Percentiles rank a stretch among this genome's conserved stretches.
Evolutionary conservation across 192 early-diverging fungal species (phyloP).

Genomic region (Coemansia sp.): DNA sequence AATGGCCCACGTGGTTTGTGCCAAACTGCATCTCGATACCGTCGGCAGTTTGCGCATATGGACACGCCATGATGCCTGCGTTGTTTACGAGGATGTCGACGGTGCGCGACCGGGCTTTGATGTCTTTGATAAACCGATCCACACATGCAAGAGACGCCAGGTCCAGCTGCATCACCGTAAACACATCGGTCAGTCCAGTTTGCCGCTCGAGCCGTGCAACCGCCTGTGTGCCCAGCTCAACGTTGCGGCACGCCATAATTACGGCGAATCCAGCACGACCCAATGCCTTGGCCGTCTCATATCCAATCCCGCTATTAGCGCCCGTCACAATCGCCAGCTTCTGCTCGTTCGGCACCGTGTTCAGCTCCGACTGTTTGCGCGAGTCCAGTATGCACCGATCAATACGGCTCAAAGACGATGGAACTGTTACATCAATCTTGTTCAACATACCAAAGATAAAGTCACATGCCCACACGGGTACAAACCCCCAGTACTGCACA

Average conservation of each 20-base stretch:
- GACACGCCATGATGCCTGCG: constrained; percentile 63
- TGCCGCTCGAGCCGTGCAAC: constrained; percentile 37
- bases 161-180: constrained; percentile 53
- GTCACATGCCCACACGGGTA: constrained; percentile 20
- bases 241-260: constrained; percentile 49
- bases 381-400: constrained; percentile 29
- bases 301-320: constrained; percentile 63
- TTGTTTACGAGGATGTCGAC: constrained; percentile 51
- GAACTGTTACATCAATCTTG: constrained; percentile 29
- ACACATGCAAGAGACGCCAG: constrained; percentile 54
- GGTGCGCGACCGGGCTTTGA: constrained; percentile 23
- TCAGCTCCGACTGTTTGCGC: constrained; percentile 4
- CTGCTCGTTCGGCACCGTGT: constrained; percentile 16
- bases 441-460: constrained; percentile 24
- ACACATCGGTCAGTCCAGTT: constrained; percentile 32
- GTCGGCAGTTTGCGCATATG: constrained; percentile 55
- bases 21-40: constrained; percentile 68
- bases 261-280: constrained; percentile 57
- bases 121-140: constrained; percentile 31
- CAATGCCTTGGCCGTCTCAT: constrained; percentile 59
- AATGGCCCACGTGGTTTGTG: constrained; percentile 66
- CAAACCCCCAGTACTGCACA: constrained; percentile 10
- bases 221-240: constrained; percentile 27
- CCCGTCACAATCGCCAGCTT: constrained; percentile 54
- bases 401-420: constrained; percentile 31